Base-by-base conservation (phyloP, 306 rosid genomes). In the Quercus alba region DNA sequence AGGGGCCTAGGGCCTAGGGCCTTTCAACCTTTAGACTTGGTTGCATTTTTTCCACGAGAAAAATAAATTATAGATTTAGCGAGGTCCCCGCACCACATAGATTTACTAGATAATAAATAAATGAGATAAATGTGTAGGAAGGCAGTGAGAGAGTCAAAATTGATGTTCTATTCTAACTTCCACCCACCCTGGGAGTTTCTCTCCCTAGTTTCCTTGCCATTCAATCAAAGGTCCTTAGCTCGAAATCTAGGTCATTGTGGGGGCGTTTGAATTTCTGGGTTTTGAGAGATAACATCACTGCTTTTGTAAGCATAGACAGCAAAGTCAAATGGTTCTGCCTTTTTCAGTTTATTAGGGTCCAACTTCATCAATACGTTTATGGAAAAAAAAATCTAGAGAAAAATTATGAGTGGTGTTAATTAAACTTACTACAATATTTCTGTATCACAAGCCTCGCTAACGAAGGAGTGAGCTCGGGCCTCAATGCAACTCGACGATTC, bases 391-490 rank as follows among this genome's bases (percentile, higher is more conserved):
- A 38, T 38, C 46, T 7, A 38, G 46, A 8, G 46, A 38, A 38
- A 8, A 38, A 38, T 38, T 38, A 38, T 38, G 46, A 8, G 46
- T 0, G 11, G 3, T 0, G 46, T 38, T 7, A 38, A 38, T 38
- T 7, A 38, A 7, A 38, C 46, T 2, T 38, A 7, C 46, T 38
- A 38, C 46, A 38, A 26, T 26, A 26, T 26, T 26, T 26, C 89
- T 95, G 97, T 66, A 95, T 90, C 83, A 95, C 97, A 75, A 95
- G 86, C 88, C 99, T 91, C 63, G 99, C 99, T 88, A 95, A 71
- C 23, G 99, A 95, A 83, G 99, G 99, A 73, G 98, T 95, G 58
- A 21, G 23, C 23, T 21, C 23, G 23, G 23, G 23, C 23, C 23
- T 21, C 23, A 21, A 21, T 21, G 23, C 23, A 21, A 21, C 23